These are phyloP conservation scores for Cornus suecica DNA, from an alignment of 148 eudicot species.

Conservation along the genomic window DNA sequence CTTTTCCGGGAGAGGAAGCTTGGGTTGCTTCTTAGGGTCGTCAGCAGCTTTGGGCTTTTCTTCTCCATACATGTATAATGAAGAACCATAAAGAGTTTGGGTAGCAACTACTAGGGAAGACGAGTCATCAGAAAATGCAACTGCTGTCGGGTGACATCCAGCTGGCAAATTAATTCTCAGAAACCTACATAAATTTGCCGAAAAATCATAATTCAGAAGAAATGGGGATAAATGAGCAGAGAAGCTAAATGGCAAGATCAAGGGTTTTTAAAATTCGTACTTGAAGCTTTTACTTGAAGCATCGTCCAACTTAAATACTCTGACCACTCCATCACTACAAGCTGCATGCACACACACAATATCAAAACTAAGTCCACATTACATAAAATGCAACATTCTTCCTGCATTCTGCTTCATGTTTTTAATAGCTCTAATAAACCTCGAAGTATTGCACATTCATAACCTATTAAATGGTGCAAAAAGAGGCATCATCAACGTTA, in stretches of 20 bases:
- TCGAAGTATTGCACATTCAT: neutral
- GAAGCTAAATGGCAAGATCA: neutral
- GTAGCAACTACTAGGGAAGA: slow-evolving; percentile 82
- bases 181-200: slow-evolving; percentile 47
- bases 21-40: slow-evolving; percentile 58
- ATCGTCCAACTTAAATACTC: slow-evolving; percentile 92
- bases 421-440: neutral
- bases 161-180: slow-evolving; percentile 85
- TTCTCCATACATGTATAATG: slow-evolving; percentile 86
- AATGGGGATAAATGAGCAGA: neutral
- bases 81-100: slow-evolving; percentile 68
- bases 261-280: slow-evolving; percentile 39
- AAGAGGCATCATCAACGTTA: slow-evolving; percentile 14
- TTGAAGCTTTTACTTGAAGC: slow-evolving; percentile 87
- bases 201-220: slow-evolving; percentile 4
- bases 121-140: slow-evolving; percentile 74
- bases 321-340: slow-evolving; percentile 88
- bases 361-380: neutral
- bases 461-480: neutral
- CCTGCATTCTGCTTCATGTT: neutral
- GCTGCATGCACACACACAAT: slow-evolving; percentile 46
- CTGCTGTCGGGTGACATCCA: slow-evolving; percentile 79
- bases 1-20: slow-evolving; percentile 78
- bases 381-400: neutral
- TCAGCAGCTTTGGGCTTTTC: slow-evolving; percentile 56